Evolutionary conservation across 2,329 filamentous ascomycete species (phyloP).

Genomic region (Neofusicoccum sp.): DNA sequence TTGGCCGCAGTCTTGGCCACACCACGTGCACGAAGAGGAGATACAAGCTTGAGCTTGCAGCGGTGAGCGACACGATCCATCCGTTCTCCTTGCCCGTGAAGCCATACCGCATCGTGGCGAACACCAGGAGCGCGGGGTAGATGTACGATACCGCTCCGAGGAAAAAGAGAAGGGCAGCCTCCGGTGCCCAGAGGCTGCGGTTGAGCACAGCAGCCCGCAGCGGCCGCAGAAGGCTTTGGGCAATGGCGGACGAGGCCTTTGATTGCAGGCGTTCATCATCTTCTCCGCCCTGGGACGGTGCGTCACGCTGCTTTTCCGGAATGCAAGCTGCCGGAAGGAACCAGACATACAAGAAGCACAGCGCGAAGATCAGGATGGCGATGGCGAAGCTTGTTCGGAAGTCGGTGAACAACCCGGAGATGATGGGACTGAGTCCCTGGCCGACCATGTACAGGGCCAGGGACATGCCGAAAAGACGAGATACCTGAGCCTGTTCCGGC

Average conservation of each 20-base stretch:
- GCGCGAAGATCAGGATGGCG: background rate
- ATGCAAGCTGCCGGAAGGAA: background rate
- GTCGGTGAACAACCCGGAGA: background rate
- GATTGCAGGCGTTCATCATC: background rate
- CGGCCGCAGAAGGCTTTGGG: background rate
- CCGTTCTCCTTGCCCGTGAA: background rate
- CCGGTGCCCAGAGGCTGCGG: background rate
- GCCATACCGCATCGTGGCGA: background rate
- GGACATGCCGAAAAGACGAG: background rate
- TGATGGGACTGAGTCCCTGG: background rate
- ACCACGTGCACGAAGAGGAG: background rate
- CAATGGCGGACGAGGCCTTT: background rate
- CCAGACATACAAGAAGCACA: background rate
- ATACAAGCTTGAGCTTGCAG: background rate
- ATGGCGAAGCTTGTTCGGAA: background rate
- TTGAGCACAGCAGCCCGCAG: background rate
- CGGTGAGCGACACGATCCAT: background rate
- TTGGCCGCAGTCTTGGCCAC: background rate
- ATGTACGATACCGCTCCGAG: background rate
- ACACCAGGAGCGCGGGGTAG: background rate
- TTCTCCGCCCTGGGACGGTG: too few relatives aligned
- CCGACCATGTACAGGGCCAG: slow-evolving; percentile 1
- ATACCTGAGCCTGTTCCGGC: background rate
- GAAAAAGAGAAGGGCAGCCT: background rate
- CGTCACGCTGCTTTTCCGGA: background rate